A percentile compares a stretch with the other conserved stretches of the same genome.
Evolutionary conservation across 2,329 filamentous ascomycete genomes (phyloP).

Genomic region (Curvularia lunata): DNA sequence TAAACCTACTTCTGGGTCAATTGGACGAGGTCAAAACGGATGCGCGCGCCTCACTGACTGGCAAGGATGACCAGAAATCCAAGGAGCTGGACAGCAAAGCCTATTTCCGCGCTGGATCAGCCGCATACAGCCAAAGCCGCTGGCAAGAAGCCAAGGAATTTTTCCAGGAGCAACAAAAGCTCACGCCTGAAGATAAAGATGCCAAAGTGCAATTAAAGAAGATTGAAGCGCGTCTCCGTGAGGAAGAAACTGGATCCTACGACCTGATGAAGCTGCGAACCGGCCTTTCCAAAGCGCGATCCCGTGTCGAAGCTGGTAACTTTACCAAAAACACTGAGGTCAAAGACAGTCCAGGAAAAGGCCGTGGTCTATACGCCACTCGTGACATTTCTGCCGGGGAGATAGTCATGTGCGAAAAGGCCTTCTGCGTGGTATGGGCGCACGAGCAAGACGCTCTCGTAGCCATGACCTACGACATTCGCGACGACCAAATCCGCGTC

Average conservation of each 20-base stretch:
- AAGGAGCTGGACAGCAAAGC: slow-evolving; percentile 51
- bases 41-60: slow-evolving; percentile 36
- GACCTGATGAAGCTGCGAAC: slow-evolving; percentile 41
- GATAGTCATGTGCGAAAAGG: slow-evolving; percentile 63
- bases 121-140: slow-evolving; percentile 53
- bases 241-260: slow-evolving; percentile 53
- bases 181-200: slow-evolving; percentile 48
- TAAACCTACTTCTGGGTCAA: slow-evolving; percentile 39
- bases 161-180: slow-evolving; percentile 41
- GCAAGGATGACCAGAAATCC: slow-evolving; percentile 33
- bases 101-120: slow-evolving; percentile 54
- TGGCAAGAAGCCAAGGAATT: slow-evolving; percentile 49
- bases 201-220: slow-evolving; percentile 29
- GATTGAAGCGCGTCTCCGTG: slow-evolving; percentile 34
- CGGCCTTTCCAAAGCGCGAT: slow-evolving; percentile 50
- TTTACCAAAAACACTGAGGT: slow-evolving; percentile 54
- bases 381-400: slow-evolving; percentile 57
- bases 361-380: slow-evolving; percentile 61
- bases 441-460: slow-evolving; percentile 52
- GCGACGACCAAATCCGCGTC: slow-evolving; percentile 40
- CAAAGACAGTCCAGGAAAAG: slow-evolving; percentile 50
- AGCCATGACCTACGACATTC: slow-evolving; percentile 54
- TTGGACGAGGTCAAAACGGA: slow-evolving; percentile 43
- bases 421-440: slow-evolving; percentile 55
- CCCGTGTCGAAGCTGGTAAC: slow-evolving; percentile 57